Percentiles rank a stretch among this genome's conserved stretches.
Conservation (phyloP, 2,329 filamentous ascomycete species). For the Claviceps sorghi region DNA sequence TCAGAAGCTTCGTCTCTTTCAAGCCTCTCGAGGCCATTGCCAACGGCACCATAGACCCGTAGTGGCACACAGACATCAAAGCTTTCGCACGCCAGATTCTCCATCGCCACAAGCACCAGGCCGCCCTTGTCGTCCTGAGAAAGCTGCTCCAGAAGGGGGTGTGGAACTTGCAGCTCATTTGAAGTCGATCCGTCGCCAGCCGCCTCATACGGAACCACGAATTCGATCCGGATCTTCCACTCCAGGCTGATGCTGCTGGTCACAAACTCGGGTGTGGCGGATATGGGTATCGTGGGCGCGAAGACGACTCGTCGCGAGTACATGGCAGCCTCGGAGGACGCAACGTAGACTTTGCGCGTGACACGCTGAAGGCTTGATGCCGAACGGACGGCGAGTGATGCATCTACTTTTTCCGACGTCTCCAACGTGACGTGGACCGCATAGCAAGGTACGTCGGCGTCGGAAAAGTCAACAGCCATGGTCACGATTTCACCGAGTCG, state of each 20-base stretch:
- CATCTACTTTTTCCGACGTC: conserved; percentile 70
- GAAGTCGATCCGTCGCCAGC: conserved; percentile 6
- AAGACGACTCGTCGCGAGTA: conserved; percentile 71
- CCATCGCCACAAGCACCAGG: conserved; percentile 58
- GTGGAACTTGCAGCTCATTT: conserved; percentile 9
- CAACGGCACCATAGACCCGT: conserved; percentile 57
- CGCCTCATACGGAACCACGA: conserved; percentile 58
- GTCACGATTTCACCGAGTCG: conserved; percentile 77
- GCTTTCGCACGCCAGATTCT: conserved; percentile 69
- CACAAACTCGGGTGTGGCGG: conserved; percentile 78
- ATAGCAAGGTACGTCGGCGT: conserved; percentile 68
- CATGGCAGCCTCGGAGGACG: conserved; percentile 66
- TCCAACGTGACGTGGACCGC: conserved; percentile 74
- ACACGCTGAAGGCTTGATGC: conserved; percentile 75
- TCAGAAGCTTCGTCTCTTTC: conserved; percentile 40
- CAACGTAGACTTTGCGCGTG: conserved; percentile 67
- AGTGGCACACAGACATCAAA: conserved; percentile 82
- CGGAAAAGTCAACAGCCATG: conserved; percentile 69
- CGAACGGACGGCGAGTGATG: conserved; percentile 67
- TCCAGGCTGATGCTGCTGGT: conserved; percentile 77
- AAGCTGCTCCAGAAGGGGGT: conserved; percentile 60
- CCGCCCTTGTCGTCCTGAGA: conserved; percentile 65
- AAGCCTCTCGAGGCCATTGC: conserved; percentile 39
- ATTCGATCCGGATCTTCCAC: conserved; percentile 85
- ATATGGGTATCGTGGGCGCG: conserved; percentile 65